Percentiles rank a stretch among this genome's conserved stretches.
phyloP scores from a whole-genome alignment of 2,329 filamentous ascomycete genomes.

The Geosmithia flava region DNA sequence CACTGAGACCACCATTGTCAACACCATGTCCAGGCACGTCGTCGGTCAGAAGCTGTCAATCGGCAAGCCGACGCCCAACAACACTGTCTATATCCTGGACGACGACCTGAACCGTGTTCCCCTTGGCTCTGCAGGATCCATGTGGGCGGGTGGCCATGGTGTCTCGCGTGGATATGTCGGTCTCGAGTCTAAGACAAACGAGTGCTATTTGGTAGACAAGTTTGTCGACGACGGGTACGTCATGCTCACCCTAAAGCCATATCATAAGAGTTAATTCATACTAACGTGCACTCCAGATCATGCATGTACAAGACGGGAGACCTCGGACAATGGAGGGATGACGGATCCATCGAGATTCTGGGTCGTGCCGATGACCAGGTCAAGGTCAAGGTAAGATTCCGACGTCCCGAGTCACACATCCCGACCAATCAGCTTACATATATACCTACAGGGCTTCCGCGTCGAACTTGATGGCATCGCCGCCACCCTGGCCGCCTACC shows the following conservation, averaged over 20 bases:
- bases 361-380: slow-evolving; percentile 10
- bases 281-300: slow-evolving; percentile 13
- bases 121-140: slow-evolving; percentile 27
- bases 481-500: slow-evolving; percentile 2
- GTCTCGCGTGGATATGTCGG: slow-evolving; percentile 36
- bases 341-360: slow-evolving; percentile 7
- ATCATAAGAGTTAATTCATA: background rate
- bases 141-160: slow-evolving; percentile 36
- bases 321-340: slow-evolving; percentile 6
- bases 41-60: slow-evolving; percentile 28
- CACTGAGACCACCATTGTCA: slow-evolving; percentile 32
- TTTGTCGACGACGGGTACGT: slow-evolving; percentile 30
- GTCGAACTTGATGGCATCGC: slow-evolving; percentile 29
- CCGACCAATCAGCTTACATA: background rate
- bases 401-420: background rate
- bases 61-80: slow-evolving; percentile 35
- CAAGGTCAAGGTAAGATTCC: slow-evolving; percentile 14
- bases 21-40: slow-evolving; percentile 30
- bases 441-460: slow-evolving; percentile 4
- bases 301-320: slow-evolving; percentile 30
- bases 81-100: slow-evolving; percentile 34
- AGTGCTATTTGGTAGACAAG: slow-evolving; percentile 28
- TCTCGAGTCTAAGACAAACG: slow-evolving; percentile 28
- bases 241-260: background rate
- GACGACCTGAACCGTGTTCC: slow-evolving; percentile 20